These are phyloP conservation scores for Penicillium cataractarum DNA, from an alignment of 495 filamentous ascomycete species.

Conservation along the genomic window DNA sequence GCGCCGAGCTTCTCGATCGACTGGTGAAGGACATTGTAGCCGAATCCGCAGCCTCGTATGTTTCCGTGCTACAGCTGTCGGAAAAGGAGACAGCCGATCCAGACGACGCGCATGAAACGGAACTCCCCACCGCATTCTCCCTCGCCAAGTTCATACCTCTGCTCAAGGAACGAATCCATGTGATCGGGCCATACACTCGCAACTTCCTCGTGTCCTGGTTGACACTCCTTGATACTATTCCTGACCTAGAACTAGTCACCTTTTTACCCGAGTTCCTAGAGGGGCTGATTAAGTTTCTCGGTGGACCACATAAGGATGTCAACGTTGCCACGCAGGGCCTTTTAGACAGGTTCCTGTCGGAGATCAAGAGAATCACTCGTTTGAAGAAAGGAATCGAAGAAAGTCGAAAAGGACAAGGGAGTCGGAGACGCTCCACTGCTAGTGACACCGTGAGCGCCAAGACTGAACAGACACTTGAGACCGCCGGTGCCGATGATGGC, in stretches of 20 bases:
- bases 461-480: slow-evolving; percentile 50
- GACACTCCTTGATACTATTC: slow-evolving; percentile 91
- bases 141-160: slow-evolving; percentile 89
- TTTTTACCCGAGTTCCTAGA: slow-evolving; percentile 91
- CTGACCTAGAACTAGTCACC: slow-evolving; percentile 91
- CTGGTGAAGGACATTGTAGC: slow-evolving; percentile 98
- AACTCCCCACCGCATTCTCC: slow-evolving; percentile 87
- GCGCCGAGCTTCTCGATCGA: slow-evolving; percentile 93
- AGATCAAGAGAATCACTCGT: slow-evolving; percentile 92
- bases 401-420: slow-evolving; percentile 72
- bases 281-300: slow-evolving; percentile 89
- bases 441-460: slow-evolving; percentile 63
- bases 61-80: slow-evolving; percentile 74
- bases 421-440: slow-evolving; percentile 65
- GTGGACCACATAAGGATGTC: slow-evolving; percentile 89
- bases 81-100: slow-evolving; percentile 52
- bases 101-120: slow-evolving; percentile 50
- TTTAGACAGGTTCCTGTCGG: slow-evolving; percentile 88
- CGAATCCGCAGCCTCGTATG: slow-evolving; percentile 93
- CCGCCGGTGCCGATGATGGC: slow-evolving; percentile 31
- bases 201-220: slow-evolving; percentile 98
- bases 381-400: slow-evolving; percentile 92
- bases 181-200: slow-evolving; percentile 90
- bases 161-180: slow-evolving; percentile 88
- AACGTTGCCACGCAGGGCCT: slow-evolving; percentile 87